These are phyloP conservation scores for Gryganskiella cystojenkinii DNA, from an alignment of 192 early-diverging fungal species.

Conservation along the genomic window DNA sequence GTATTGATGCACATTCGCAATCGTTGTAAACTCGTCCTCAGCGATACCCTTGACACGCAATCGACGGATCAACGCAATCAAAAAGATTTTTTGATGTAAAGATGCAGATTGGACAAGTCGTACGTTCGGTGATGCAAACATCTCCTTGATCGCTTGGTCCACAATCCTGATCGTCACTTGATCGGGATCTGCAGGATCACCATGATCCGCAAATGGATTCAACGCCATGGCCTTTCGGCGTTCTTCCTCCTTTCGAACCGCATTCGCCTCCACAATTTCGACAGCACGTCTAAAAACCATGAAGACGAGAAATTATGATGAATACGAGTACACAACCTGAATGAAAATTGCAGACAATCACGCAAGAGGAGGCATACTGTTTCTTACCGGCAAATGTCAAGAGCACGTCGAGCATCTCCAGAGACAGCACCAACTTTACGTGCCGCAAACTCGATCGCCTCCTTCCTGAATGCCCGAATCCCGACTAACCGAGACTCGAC, in stretches of 20 bases:
- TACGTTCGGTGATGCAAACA: slow-evolving; percentile 84
- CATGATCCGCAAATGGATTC: slow-evolving; percentile 7
- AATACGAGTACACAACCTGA: slow-evolving; percentile 8
- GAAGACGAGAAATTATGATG: neutral
- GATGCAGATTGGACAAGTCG: slow-evolving; percentile 78
- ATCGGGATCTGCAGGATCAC: slow-evolving; percentile 13
- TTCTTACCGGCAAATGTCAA: slow-evolving; percentile 90
- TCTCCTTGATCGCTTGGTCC: slow-evolving; percentile 85
- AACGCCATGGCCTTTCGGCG: slow-evolving; percentile 16
- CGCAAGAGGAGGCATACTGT: neutral
- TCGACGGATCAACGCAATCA: slow-evolving; percentile 74
- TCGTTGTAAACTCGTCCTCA: slow-evolving; percentile 80
- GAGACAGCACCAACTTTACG: slow-evolving; percentile 96
- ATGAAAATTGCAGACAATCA: neutral
- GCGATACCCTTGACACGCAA: slow-evolving; percentile 73
- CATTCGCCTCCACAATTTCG: slow-evolving; percentile 71
- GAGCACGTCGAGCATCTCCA: slow-evolving; percentile 93
- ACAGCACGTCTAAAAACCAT: slow-evolving; percentile 64
- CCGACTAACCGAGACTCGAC: slow-evolving; percentile 84
- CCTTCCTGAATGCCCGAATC: slow-evolving; percentile 74
- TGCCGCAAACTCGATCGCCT: slow-evolving; percentile 94
- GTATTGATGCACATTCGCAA: slow-evolving; percentile 73
- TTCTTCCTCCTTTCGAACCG: slow-evolving; percentile 24
- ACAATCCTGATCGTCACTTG: slow-evolving; percentile 77
- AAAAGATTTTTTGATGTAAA: slow-evolving; percentile 87